Base-by-base conservation (phyloP, 805 yeast species). In the Cyberlindnera mrakii region DNA sequence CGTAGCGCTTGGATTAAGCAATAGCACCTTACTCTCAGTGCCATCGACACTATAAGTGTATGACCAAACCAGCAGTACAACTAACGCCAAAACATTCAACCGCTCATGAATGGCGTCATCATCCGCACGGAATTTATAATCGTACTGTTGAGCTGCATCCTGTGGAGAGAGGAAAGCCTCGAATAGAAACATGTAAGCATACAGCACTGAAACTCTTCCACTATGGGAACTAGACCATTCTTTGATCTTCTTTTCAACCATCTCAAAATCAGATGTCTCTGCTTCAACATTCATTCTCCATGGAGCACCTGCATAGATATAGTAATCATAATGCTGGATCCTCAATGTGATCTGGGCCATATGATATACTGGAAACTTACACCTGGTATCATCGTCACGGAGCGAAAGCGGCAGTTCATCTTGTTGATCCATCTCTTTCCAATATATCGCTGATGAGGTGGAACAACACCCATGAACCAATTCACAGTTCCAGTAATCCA, bases 281-380 rank as follows among this genome's bases (percentile, higher is more conserved):
- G 84, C 79, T 32, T 67, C 68, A 30, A 81, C 87, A 53, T 77
- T 84, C 81, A 84, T 80, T 53, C 89, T 74, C 64, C 83, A 77
- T 1, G 93, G 93, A 7, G 88, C 85, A 1, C 96, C 96, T 3
- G 90, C 82, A 59, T 70, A 82, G 5, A 85, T 80, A 42, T 84
- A 84, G 44, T 85, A 77, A 60, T 87, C 95, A 60, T 84, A 81
- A 49, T 85, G 87, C 43, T 85, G 80, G 25, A 83, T 73, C 40
- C 85, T 77, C 57, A 86, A 74, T 36, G 80, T 75, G 14, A 85
- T 77, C 55, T 84, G 90, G 1, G 86, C 78, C 65, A 84, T 69
- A 56, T 86, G 90, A 60, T 78, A 83, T 41, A 80, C 75, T 0
- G 87, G 81, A 45, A 78, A 72, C 47, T 77, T 78, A 59, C 86